Conservation (phyloP, 2,329 filamentous ascomycete species). For the Pseudogymnoascus verrucosus region DNA sequence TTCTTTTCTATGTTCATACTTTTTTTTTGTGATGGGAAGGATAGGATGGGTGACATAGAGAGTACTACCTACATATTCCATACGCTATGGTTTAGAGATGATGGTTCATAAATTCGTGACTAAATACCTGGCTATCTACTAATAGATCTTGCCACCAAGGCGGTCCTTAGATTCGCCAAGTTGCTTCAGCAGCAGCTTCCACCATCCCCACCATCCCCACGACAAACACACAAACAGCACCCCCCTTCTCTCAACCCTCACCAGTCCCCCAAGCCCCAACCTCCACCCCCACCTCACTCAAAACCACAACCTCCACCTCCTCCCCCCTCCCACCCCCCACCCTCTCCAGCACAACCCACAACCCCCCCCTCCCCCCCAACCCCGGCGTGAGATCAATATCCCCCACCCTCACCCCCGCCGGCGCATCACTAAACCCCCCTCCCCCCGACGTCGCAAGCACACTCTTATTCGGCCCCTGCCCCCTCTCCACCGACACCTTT, state of each 20-base stretch:
- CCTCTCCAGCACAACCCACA: slow-evolving; percentile 78
- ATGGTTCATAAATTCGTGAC: neutral
- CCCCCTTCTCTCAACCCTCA: slow-evolving; percentile 13
- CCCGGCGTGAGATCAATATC: slow-evolving; percentile 68
- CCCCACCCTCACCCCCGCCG: slow-evolving; percentile 57
- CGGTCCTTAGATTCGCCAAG: neutral
- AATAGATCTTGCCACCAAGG: neutral
- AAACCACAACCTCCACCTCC: slow-evolving; percentile 45
- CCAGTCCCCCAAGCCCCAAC: slow-evolving; percentile 29
- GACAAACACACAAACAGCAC: too few relatives aligned
- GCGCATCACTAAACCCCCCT: slow-evolving; percentile 65
- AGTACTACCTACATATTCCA: neutral
- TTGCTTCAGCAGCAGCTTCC: neutral
- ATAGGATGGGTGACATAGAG: neutral
- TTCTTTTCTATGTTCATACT: neutral
- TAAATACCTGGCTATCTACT: neutral
- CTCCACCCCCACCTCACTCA: slow-evolving; percentile 29
- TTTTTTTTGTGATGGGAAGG: neutral
- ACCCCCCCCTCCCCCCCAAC: slow-evolving; percentile 44
- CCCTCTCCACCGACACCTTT: slow-evolving; percentile 64
- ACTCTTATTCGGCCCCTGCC: slow-evolving; percentile 59
- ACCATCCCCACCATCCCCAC: neutral
- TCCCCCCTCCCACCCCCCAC: slow-evolving; percentile 45
- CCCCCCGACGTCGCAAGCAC: slow-evolving; percentile 56
- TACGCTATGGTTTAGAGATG: neutral